These are phyloP conservation scores for Perkinsus marinus DNA, from an alignment of 169 alveolate genomes.

Conservation along the genomic window DNA sequence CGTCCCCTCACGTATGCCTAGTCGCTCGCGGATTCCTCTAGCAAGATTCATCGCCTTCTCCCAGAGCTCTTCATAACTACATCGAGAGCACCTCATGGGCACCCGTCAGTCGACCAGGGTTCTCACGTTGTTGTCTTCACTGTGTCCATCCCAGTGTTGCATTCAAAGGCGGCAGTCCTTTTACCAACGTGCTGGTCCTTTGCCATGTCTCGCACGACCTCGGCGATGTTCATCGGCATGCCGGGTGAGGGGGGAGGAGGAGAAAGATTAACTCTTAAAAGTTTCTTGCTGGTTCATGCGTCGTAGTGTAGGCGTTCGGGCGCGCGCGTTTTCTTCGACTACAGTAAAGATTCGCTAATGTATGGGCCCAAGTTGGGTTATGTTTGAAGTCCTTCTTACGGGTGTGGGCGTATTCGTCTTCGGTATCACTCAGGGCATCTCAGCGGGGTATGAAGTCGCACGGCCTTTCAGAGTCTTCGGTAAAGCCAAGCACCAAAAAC, in stretches of 20 bases:
- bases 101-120: neutral
- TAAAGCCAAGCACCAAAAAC: neutral
- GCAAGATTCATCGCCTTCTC: no score
- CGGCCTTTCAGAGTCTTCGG: neutral
- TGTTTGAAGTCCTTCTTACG: neutral
- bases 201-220: neutral
- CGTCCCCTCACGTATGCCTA: no score
- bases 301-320: neutral
- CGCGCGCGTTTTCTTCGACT: neutral
- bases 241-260: neutral
- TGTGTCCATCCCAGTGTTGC: neutral
- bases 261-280: no score
- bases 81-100: neutral
- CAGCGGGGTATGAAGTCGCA: neutral
- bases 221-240: neutral
- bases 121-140: neutral
- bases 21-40: no score
- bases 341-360: neutral
- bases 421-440: neutral
- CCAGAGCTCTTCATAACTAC: no score
- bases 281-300: neutral
- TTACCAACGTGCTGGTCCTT: neutral
- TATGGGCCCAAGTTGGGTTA: neutral
- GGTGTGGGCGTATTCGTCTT: neutral
- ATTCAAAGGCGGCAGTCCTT: neutral